Conservation (phyloP, 495 filamentous ascomycete genomes). For the Bacidia gigantensis region DNA sequence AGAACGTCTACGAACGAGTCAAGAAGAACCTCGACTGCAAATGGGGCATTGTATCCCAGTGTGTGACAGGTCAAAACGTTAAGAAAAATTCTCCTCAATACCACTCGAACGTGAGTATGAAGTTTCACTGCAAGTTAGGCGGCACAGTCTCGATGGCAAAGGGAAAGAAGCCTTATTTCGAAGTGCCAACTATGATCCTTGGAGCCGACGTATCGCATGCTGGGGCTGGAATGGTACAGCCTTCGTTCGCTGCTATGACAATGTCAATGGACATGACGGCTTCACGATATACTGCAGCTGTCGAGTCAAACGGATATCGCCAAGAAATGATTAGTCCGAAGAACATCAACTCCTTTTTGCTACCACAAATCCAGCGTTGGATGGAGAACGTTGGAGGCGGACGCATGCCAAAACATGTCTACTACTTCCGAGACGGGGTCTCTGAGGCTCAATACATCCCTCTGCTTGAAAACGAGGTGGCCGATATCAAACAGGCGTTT, state of each 20-base stretch:
- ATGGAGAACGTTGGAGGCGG: slow-evolving; percentile 36
- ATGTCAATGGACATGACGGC: slow-evolving; percentile 58
- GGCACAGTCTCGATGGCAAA: slow-evolving; percentile 44
- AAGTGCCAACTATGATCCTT: slow-evolving; percentile 53
- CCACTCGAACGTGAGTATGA: slow-evolving; percentile 79
- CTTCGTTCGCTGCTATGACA: slow-evolving; percentile 78
- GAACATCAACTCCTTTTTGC: slow-evolving; percentile 52
- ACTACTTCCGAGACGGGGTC: slow-evolving; percentile 92
- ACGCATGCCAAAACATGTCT: slow-evolving; percentile 47
- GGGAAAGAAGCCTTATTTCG: slow-evolving; percentile 21
- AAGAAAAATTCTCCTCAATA: slow-evolving; percentile 55
- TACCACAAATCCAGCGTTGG: slow-evolving; percentile 50
- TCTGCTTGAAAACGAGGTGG: slow-evolving; percentile 62
- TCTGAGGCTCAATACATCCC: slow-evolving; percentile 70
- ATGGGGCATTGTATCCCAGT: slow-evolving; percentile 64
- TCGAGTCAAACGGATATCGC: slow-evolving; percentile 63
- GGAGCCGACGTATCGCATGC: slow-evolving; percentile 85
- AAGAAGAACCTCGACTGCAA: slow-evolving; percentile 76
- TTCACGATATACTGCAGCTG: slow-evolving; percentile 58
- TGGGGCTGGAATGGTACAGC: slow-evolving; percentile 43
- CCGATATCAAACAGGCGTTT: slow-evolving; percentile 49
- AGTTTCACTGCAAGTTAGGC: slow-evolving; percentile 92
- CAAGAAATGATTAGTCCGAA: slow-evolving; percentile 54
- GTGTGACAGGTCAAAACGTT: slow-evolving; percentile 49
- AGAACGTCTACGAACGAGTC: slow-evolving; percentile 55